phyloP scores from a whole-genome alignment of 2,329 filamentous ascomycete genomes.

The Colletotrichum abscissum region DNA sequence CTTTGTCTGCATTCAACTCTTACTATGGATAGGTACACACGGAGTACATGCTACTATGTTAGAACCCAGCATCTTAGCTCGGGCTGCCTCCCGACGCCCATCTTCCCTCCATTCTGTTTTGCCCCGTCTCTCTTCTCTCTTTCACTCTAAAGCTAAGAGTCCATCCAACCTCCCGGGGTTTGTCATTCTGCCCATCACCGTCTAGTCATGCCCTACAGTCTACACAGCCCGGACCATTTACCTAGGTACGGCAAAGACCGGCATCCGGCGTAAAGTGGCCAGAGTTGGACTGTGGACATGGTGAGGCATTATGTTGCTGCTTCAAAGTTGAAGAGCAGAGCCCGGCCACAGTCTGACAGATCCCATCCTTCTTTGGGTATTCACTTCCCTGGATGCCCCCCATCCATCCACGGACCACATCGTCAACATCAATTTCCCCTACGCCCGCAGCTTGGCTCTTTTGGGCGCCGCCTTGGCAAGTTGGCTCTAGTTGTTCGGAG shows the following conservation, averaged over 20 bases:
- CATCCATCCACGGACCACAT: background rate
- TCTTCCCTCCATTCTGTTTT: background rate
- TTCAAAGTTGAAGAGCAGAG: background rate
- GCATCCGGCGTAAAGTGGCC: background rate
- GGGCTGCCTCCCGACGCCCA: background rate
- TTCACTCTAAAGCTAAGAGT: background rate
- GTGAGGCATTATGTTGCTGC: slow-evolving; percentile 28
- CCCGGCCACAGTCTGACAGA: background rate
- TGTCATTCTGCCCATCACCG: background rate
- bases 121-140: background rate
- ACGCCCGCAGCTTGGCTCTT: slow-evolving; percentile 28
- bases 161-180: background rate
- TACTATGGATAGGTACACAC: background rate
- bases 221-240: slow-evolving; percentile 4
- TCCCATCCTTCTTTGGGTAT: background rate
- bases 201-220: background rate
- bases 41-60: too few relatives aligned
- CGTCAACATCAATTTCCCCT: slow-evolving; percentile 19
- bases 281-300: background rate
- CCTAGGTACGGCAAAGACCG: background rate
- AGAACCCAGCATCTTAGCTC: background rate
- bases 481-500: background rate
- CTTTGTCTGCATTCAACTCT: background rate
- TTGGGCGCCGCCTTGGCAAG: slow-evolving; percentile 6
- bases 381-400: background rate